Base-by-base conservation (phyloP, 169 alveolate species). In the Blepharisma undulans region DNA sequence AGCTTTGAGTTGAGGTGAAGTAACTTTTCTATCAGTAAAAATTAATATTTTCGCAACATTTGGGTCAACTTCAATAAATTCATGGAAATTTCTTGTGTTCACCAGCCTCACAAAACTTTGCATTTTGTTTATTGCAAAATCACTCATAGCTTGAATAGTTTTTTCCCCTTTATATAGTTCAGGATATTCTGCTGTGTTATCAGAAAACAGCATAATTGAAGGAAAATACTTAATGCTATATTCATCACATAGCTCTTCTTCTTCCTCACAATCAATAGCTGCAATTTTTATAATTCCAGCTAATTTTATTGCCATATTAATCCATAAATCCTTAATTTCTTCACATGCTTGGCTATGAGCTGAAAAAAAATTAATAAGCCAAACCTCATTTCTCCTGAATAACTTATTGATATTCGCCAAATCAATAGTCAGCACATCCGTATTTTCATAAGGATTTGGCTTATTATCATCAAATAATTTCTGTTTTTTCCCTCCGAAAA, bases 181-280 rank as follows among this genome's bases (percentile, higher is more conserved):
- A 76, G 93, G 94, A 33, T 90, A 93, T 30, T 91, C 96, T 33
- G 84, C 82, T 74, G 95, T 94, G 78, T 92, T 92, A 16, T 95
- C 98, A 60, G 97, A 95, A 93, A 93, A 97, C 33, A 94, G 84
- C 60, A 95, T 48, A 48, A 97, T 87, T 33, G 93, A 90, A 21
- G 97, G 98, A 77, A 88, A 78, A n/a, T 91, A 78, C 77, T 88
- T 92, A 18, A 96, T 97, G 19, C 92, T 91, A 77, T 93, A 92
- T 90, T 97, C 98, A 80, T 94, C 97, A 91, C 98, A 97, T 72
- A 96, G 89, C 27, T 93, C 98, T 78, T 97, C 97, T 29, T 94
- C 96, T 30, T 94, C 95, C 19, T 90, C 80, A 74, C 98, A 96
- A 91, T 96, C 95, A 10, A 96, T 92, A 27, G 97, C 98, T 59